Evolutionary conservation across 495 filamentous ascomycete species (phyloP), one percentile per base, ranked within the genome.

Genomic region (Melanomma pulvis-pyrius): DNA sequence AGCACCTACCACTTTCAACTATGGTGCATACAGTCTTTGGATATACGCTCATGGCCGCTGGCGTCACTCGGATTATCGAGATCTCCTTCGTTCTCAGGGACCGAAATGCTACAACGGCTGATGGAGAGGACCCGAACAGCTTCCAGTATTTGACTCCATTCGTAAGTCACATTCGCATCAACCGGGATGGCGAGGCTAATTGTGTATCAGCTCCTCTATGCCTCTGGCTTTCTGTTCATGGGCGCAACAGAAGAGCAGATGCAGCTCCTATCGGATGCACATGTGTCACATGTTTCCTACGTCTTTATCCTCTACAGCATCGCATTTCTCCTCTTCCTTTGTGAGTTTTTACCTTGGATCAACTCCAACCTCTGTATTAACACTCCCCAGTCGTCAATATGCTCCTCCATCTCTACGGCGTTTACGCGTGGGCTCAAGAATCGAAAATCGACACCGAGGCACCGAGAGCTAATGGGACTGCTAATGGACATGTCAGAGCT

Each of bases 161-260:
- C 75, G 92, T 96, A 81, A 84, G 91, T 85, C 49, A 4, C 22
- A 5, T 30, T n/a, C 1, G 4, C 19, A 47, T 15, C 15, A 26
- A 17, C 13, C 25, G n/a, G 9, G 28, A 21, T 28, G 29, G 17
- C 17, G 9, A 47, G 19, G 19, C 59, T 68, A 44, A 68, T 24
- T 0, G 4, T 21, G 21, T 64, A 24, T 1, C 58, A 96, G 91
- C 84, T 98, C 22, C 86, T 98, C 21, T 96, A 89, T 72, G 92
- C 94, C 44, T 92, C 94, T 3, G 94, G 94, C 29, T 96, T 98
- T 78, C 83, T 97, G 58, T 98, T 98, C 81, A 96, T 97, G 92
- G 89, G 90, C 54, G 94, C 96, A 25, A 97, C 91, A 1, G 94
- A 98, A 76, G 93, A 98, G 75, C 93, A 98, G 74, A 93, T 98